phyloP scores from a whole-genome alignment of 2,329 filamentous ascomycete species.

The Colletotrichum plurivorum region DNA sequence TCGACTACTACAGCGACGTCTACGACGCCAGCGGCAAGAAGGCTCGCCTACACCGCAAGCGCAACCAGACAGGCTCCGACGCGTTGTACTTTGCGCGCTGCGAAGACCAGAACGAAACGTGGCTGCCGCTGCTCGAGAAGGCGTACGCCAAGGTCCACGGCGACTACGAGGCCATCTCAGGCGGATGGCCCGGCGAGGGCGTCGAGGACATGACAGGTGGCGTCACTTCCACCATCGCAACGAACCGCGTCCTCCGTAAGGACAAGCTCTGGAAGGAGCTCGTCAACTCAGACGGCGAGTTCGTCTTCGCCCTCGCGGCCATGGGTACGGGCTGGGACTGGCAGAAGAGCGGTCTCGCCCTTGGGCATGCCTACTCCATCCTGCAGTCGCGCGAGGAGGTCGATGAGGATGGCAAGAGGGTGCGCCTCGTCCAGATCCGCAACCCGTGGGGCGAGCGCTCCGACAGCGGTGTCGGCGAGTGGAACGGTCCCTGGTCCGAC shows the following conservation, averaged over 20 bases:
- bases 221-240: slow-evolving; percentile 68
- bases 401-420: slow-evolving; percentile 55
- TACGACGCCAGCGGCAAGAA: slow-evolving; percentile 62
- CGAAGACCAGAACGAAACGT: slow-evolving; percentile 78
- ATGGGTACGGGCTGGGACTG: slow-evolving; percentile 47
- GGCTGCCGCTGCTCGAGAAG: slow-evolving; percentile 81
- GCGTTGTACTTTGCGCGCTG: slow-evolving; percentile 80
- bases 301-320: slow-evolving; percentile 67
- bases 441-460: slow-evolving; percentile 79
- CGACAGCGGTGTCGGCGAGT: slow-evolving; percentile 65
- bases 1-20: slow-evolving; percentile 44
- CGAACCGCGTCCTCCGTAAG: slow-evolving; percentile 73
- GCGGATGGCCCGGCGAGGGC: slow-evolving; percentile 72
- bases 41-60: slow-evolving; percentile 72
- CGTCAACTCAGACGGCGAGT: slow-evolving; percentile 76
- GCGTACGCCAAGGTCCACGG: slow-evolving; percentile 84
- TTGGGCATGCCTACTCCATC: slow-evolving; percentile 66
- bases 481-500: slow-evolving; percentile 81
- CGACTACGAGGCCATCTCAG: slow-evolving; percentile 77
- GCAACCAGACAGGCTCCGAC: slow-evolving; percentile 77
- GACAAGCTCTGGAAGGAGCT: slow-evolving; percentile 80
- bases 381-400: slow-evolving; percentile 61
- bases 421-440: slow-evolving; percentile 61
- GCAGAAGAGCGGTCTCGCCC: slow-evolving; percentile 56
- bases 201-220: slow-evolving; percentile 68